Percentiles rank a stretch among this genome's conserved stretches.
Conservation (phyloP, 2,329 filamentous ascomycete species). For the Alternaria incomplexa region DNA sequence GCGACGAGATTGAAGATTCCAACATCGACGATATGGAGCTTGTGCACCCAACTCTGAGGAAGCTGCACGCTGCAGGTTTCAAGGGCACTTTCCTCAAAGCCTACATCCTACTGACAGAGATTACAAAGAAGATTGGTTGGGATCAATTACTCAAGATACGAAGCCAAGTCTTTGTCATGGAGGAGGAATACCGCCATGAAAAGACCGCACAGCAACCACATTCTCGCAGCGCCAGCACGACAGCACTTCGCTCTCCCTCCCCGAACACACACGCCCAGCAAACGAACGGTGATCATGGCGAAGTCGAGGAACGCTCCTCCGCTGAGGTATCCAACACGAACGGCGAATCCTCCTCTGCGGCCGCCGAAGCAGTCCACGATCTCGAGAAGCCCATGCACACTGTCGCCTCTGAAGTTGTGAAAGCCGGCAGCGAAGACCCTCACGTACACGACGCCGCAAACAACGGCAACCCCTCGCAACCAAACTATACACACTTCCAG, state of each 20-base stretch:
- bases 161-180: slow-evolving; percentile 99
- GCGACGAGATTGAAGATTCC: slow-evolving; percentile 96
- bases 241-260: slow-evolving; percentile 74
- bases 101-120: slow-evolving; percentile 91
- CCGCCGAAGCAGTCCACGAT: slow-evolving; percentile 31
- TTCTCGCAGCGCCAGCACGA: slow-evolving; percentile 78
- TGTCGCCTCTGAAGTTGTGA: slow-evolving; percentile 76
- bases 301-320: slow-evolving; percentile 31
- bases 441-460: slow-evolving; percentile 50
- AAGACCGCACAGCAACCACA: slow-evolving; percentile 54
- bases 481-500: slow-evolving; percentile 87
- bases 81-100: slow-evolving; percentile 96
- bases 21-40: slow-evolving; percentile 78
- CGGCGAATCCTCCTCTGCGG: slow-evolving; percentile 35
- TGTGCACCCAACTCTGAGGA: slow-evolving; percentile 84
- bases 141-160: slow-evolving; percentile 93
- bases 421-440: slow-evolving; percentile 71
- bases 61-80: slow-evolving; percentile 85
- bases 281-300: slow-evolving; percentile 45
- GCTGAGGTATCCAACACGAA: slow-evolving; percentile 36
- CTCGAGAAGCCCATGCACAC: slow-evolving; percentile 83
- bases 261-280: slow-evolving; percentile 47
- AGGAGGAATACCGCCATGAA: slow-evolving; percentile 95
- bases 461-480: slow-evolving; percentile 57
- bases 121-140: slow-evolving; percentile 97